Evolutionary conservation across 2,329 filamentous ascomycete genomes (phyloP).

Genomic region (Penicillium paneum): DNA sequence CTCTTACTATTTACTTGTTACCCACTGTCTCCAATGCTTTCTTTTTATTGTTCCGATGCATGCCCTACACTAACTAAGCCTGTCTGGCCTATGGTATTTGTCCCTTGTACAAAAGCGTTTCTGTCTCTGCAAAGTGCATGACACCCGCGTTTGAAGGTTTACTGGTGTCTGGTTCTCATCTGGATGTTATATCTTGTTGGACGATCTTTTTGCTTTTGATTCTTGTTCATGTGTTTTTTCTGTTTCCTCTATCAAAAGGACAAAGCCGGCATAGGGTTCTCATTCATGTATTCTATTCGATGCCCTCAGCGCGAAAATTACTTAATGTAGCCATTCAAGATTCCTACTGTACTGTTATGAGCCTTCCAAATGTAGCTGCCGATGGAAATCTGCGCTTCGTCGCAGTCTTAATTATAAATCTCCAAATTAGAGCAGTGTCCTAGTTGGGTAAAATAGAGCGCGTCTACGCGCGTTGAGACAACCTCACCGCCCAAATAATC

Average conservation of each 20-base stretch:
- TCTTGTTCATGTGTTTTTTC: conserved; percentile 15
- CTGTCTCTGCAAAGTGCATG: conserved; percentile 16
- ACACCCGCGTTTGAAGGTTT: conserved; percentile 13
- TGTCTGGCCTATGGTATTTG: not conserved
- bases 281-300: conserved; percentile 30
- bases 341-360: not conserved
- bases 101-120: conserved; percentile 36
- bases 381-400: not conserved
- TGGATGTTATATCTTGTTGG: conserved; percentile 12
- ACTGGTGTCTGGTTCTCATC: conserved; percentile 12
- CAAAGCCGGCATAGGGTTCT: conserved; percentile 10
- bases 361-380: not conserved
- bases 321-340: conserved; percentile 18
- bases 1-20: conserved; percentile 9
- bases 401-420: not conserved
- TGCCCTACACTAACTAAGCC: conserved; percentile 18
- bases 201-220: conserved; percentile 9
- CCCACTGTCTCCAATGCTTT: not conserved
- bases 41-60: conserved; percentile 8
- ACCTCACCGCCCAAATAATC: conserved; percentile 12
- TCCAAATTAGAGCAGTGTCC: no score
- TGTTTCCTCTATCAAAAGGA: conserved; percentile 1
- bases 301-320: conserved; percentile 24
- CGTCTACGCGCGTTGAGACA: conserved; percentile 22
- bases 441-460: conserved; percentile 22